These are phyloP conservation scores for Saccharomycopsis crataegensis DNA, from an alignment of 1,139 yeast genomes.

Conservation along the genomic window DNA sequence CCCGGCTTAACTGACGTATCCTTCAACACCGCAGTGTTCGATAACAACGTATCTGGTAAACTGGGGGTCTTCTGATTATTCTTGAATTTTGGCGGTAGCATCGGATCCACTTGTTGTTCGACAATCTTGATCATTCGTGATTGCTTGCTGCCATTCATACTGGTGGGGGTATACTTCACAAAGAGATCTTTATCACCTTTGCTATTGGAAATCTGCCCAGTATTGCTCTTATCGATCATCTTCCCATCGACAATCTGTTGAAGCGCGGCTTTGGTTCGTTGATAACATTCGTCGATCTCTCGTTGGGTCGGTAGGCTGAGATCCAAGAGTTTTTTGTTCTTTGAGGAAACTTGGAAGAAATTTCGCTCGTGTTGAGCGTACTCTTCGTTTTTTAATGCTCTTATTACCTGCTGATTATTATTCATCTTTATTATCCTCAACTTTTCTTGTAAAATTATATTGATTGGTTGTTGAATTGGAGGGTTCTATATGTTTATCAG, in stretches of 20 bases:
- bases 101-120: constrained; percentile 68
- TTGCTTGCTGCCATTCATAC: constrained; percentile 24
- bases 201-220: constrained; percentile 24
- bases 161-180: constrained; percentile 43
- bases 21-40: constrained; percentile 24
- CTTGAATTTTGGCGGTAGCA: constrained; percentile 76
- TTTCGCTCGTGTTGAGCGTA: neutral
- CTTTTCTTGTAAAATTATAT: no score
- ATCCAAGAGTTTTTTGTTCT: constrained; percentile 28
- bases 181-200: constrained; percentile 32
- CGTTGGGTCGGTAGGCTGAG: constrained; percentile 35
- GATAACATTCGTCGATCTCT: constrained; percentile 33
- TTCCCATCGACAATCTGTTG: constrained; percentile 38
- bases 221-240: constrained; percentile 23
- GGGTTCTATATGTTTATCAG: no score
- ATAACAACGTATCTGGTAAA: constrained; percentile 38
- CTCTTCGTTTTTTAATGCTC: neutral
- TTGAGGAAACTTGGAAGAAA: constrained; percentile 1
- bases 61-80: constrained; percentile 69
- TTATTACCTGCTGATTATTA: neutral
- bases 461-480: no score
- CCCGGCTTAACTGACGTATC: constrained; percentile 16
- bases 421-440: neutral
- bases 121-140: constrained; percentile 48
- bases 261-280: constrained; percentile 42